A percentile compares a stretch with the other conserved stretches of the same genome.
Evolutionary conservation across 169 alveolate genomes (phyloP).

Genomic region (Theileria orientalis): DNA sequence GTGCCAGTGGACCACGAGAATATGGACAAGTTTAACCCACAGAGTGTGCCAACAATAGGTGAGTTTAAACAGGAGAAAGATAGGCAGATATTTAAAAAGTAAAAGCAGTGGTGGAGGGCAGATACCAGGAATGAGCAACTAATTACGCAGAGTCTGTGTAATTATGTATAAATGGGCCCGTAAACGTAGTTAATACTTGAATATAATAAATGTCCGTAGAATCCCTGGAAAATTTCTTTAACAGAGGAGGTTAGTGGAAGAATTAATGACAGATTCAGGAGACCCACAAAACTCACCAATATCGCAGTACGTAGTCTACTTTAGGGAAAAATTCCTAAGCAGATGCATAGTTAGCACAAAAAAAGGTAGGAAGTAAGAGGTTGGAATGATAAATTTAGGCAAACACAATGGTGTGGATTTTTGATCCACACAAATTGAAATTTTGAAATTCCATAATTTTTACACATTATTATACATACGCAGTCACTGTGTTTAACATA

Average conservation of each 20-base stretch:
- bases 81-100: too few species aligned
- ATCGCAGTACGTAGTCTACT: constrained; percentile 26
- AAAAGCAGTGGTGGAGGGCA: background rate
- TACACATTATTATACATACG: background rate
- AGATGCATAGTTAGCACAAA: constrained; percentile 17
- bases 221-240: background rate
- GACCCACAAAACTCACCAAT: constrained; percentile 51
- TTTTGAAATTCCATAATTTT: background rate
- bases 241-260: background rate
- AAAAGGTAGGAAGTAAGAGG: constrained; percentile 12
- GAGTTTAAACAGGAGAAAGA: constrained; percentile 8
- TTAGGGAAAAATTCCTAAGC: constrained; percentile 50
- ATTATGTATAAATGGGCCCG: too few species aligned
- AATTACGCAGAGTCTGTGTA: background rate
- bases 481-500: background rate
- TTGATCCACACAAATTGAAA: constrained; percentile 4
- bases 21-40: constrained; percentile 73
- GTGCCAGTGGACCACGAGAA: constrained; percentile 76
- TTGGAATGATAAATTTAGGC: background rate
- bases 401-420: constrained; percentile 17
- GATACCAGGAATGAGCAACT: too few species aligned
- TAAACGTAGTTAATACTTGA: too few species aligned
- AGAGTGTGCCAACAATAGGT: constrained; percentile 81
- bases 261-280: constrained; percentile 13
- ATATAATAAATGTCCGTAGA: too few species aligned